Base-by-base conservation (phyloP, 2,329 filamentous ascomycete species). In the Alternaria solani region DNA sequence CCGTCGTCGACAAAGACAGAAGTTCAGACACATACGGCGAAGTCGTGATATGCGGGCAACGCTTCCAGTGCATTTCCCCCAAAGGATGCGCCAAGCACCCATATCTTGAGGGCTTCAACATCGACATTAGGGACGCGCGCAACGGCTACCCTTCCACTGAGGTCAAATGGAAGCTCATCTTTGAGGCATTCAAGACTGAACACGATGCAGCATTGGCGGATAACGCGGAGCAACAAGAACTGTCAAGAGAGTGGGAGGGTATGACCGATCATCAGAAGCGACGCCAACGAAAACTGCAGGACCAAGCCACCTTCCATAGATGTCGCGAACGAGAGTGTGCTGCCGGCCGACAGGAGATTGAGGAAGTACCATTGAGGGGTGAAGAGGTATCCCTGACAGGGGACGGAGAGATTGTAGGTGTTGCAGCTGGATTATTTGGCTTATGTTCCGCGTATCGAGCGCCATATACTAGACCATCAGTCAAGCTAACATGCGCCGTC, bases 41-140 rank as follows among this genome's bases (percentile, higher is more conserved):
- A 14, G 55, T 52, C 7, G 52, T 57, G 6, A 55, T 60, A 12
- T 55, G 53, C 44, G 59, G 62, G 5, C 47, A 56, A 42, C 52
- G 55, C 12, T 65, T 63, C 30, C 18, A 62, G 12, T 54, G 59
- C 3, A 43, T 63, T 1, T 57, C 59, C 1, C 51, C 55, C 0
- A 41, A 53, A 28, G 59, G 62, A 32, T 65, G 62, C 34, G 43
- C 48, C 14, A 43, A 34, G 16, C 62, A 65, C 26, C 55, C 42
- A 6, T 65, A 60, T 56, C 47, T 25, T 6, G 42, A 34, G 14
- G 62, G 51, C 18, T 63, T 49, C 53, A 65, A 65, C n/a, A 34
- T 54, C 20, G 30, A 47, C 12, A 36, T 60, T 32, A 65, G 62
- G 25, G 54, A 63, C 30, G 58, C 46, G 25, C 58, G 58, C n/a